Evolutionary conservation across 2,329 filamentous ascomycete species (phyloP), one percentile per base, ranked within the genome.

Genomic region (Remersonia thermophila): DNA sequence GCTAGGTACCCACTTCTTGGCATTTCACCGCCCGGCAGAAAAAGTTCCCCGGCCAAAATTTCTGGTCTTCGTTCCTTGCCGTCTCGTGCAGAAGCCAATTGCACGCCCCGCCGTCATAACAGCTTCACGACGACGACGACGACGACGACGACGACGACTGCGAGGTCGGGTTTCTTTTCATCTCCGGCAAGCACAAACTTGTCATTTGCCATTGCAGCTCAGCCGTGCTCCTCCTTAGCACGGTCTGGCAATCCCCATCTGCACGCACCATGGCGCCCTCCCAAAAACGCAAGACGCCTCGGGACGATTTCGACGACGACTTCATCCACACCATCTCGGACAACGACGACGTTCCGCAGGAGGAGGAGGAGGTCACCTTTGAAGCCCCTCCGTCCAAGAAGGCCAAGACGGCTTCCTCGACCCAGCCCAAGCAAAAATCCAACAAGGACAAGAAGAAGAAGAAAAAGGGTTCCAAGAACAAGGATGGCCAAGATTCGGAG

Each of bases 241-340:
- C 15, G 32, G 32, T 26, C 23, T 11, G 29, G n/a, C 20, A 23
- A 23, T 6, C 20, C 20, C 5, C 20, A n/a, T 23, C 20, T 23
- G 35, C n/a, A n/a, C n/a, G 12, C 35, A 43, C 34, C 11, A 69
- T 70, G 66, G 61, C 65, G 31, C 63, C 64, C 38, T 56, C 57
- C 30, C 57, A 61, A 16, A 71, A 71, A 44, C 69, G 69, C 46
- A 55, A 60, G 31, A 32, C 35, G 10, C 53, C 59, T 32, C 20
- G 5, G 5, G 60, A 65, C 35, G 69, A 74, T n/a, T n/a, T n/a
- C 47, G 61, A 66, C 38, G 71, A 75, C 48, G 71, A 76, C 39
- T 76, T 77, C 40, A 61, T 77, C 42, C 65, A 66, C 44, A 77
- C 72, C 11, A 64, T 77, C 37, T 73, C 70, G 35, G 73, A 77